Evolutionary conservation across 352 stramenopile genomes (phyloP), one percentile per base, ranked within the genome.

Genomic region (Phytophthora cactorum): DNA sequence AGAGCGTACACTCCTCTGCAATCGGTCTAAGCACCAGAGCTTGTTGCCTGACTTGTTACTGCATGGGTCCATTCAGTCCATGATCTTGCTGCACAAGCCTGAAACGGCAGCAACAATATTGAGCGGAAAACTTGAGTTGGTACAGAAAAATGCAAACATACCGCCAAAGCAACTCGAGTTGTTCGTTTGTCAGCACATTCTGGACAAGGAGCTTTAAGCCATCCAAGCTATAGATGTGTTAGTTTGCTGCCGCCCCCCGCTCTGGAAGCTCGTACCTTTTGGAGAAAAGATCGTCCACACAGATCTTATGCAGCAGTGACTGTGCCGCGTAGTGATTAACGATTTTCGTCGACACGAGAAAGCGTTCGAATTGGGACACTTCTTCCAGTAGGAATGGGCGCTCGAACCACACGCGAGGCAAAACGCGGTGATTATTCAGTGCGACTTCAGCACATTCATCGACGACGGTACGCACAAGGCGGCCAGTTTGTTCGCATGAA

Each of bases 321-420:
- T 93, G 86, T 27, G 86, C 82, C 29, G 82, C 79, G 53, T 82
- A 89, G 32, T 79, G 64, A 39, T 82, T 92, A 17, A 93, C 32
- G 43, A 90, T 73, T 50, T 67, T 63, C 29, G 86, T 93, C 11
- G 86, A 92, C 10, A 82, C 82, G 15, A 93, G 58, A 66, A 93
- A 91, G 6, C 78, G 75, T 60, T 93, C 86, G 25, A 87, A 74
- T 66, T 92, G 86, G 0, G 86, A 93, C 59, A 91, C 84, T 57
- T 92, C 84, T 57, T 92, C 84, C 27, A 92, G 52, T 34, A 93
- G 66, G 27, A 90, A 93, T 27, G 83, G 84, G 7, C 86, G 74
- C 44, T 89, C 79, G 45, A 87, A 93, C 86, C 86, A 93, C 66
- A 93, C 74, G 25, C 75, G 82, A 17, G 86, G 86, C 5, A 93